phyloP scores from a whole-genome alignment of 2,329 filamentous ascomycete species.

The Cryphonectria parasitica region DNA sequence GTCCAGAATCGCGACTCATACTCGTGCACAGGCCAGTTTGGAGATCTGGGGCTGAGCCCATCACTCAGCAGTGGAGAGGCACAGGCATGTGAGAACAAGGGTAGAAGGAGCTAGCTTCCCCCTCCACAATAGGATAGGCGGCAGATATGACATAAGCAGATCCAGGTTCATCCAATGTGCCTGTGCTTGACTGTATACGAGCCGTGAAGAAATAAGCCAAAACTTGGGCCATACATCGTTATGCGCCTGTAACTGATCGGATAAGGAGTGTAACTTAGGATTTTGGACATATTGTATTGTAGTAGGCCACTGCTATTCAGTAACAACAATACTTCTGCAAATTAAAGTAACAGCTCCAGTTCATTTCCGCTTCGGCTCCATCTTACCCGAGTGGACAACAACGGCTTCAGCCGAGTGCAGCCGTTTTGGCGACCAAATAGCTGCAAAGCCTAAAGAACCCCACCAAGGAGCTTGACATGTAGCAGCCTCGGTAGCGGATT shows the following conservation, averaged over 20 bases:
- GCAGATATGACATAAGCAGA: slow-evolving; percentile 1
- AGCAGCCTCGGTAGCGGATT: neutral
- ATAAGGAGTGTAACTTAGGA: neutral
- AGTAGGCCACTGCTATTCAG: neutral
- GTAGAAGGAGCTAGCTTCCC: neutral
- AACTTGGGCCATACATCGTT: neutral
- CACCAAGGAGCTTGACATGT: neutral
- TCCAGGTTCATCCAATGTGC: neutral
- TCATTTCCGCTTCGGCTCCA: slow-evolving; percentile 6
- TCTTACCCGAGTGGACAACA: slow-evolving; percentile 2
- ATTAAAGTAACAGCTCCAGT: neutral
- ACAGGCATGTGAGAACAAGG: neutral
- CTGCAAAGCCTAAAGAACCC: neutral
- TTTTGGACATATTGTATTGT: neutral
- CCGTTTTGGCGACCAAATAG: neutral
- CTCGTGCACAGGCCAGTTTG: slow-evolving; percentile 4
- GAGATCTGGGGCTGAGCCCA: neutral
- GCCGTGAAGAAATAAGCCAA: neutral
- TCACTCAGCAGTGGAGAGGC: neutral
- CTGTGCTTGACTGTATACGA: neutral
- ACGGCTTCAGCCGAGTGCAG: slow-evolving; percentile 10
- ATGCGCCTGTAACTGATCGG: neutral
- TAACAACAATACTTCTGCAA: neutral
- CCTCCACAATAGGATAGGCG: neutral
- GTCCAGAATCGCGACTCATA: slow-evolving; percentile 9